Base-by-base conservation (phyloP, 202 grass and related monocot species). In the Carex arenaria region DNA sequence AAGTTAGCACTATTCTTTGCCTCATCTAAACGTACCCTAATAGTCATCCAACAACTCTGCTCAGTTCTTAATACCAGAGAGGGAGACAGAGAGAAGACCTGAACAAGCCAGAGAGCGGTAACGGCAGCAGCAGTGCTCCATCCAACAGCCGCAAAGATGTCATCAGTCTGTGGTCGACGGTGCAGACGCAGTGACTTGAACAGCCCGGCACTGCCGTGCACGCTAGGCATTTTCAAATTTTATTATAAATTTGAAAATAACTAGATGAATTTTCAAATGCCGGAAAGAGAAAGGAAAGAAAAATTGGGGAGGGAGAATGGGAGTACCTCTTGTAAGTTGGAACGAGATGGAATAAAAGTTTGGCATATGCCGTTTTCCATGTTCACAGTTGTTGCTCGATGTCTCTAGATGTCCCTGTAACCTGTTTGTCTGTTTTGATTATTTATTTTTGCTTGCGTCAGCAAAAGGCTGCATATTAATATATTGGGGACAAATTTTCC, bases 21-120 rank as follows among this genome's bases (percentile, higher is more conserved):
- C 34, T 36, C 34, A 36, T 36, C 34, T 4, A 36, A 36, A 36
- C 32, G 26, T 26, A 26, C 26, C 26, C 26, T 63, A 23, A 63
- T 11, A 63, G 22, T 23, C 22, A 63, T 28, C 61, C 20, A 26
- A 10, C 8, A 63, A 28, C 10, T 28, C 61, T 23, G 22, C 5
- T 73, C 15, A 22, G 69, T 73, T n/a, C 32, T 18, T 49, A 4
- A 49, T 31, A 78, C 59, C 14, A 70, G 28, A 84, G 31, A 76
- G 19, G 10, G 61, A 26, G 61, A 12, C 11, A 84, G 65, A 19
- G n/a, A 70, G 40, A 22, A 73, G 20, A 87, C 87, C 87, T 85
- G 87, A 52, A 88, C 14, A 56, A 88, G 32, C 82, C 82, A 88
- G 14, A 88, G 52, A 70, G 87, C 82, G 10, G 64, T 30, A 22